Base-by-base conservation (phyloP, 495 filamentous ascomycete genomes). In the Xanthoparmelia taractica region DNA sequence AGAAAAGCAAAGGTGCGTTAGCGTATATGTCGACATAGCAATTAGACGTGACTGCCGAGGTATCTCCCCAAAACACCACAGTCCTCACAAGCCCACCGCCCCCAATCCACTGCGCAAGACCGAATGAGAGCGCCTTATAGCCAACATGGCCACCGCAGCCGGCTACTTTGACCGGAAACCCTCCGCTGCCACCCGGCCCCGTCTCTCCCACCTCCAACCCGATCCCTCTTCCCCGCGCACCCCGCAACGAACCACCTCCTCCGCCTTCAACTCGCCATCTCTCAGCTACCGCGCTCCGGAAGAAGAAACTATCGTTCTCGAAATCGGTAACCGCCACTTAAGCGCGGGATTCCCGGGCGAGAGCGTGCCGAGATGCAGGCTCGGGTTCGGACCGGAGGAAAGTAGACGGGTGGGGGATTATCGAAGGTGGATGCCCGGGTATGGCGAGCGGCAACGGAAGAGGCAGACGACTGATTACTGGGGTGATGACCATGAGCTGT, bases 281-380 rank as follows among this genome's bases (percentile, higher is more conserved):
- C 83, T 86, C 31, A 83, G 84, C 58, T 85, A 88, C 54, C 89
- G 92, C 45, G 83, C 83, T 61, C 15, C 50, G 7, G 88, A 96
- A 70, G 94, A 97, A 69, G 92, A 97, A 66, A 75, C 83, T 10
- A 69, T 97, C 17, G 80, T 98, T 56, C 78, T 96, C 52, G 92
- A 97, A 69, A 75, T 97, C 65, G 92, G 91, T 7, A 80, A 87
- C 8, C 80, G 92, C 57, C 88, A 85, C 75, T 70, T 98, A 15
- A 85, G 88, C 38, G 86, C 88, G 23, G 94, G 94, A 6, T 93
- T 96, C 69, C 87, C 91, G 34, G 91, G 91, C 52, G 91, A 94
- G 71, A 78, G 83, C 17, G 69, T 79, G 12, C 93, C 94, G 25
- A 82, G 87, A 69, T 92, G 88, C 59, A 77, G 81, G 12, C 72